phyloP scores from a whole-genome alignment of 2,329 filamentous ascomycete genomes.

The Arthroderma uncinatum region DNA sequence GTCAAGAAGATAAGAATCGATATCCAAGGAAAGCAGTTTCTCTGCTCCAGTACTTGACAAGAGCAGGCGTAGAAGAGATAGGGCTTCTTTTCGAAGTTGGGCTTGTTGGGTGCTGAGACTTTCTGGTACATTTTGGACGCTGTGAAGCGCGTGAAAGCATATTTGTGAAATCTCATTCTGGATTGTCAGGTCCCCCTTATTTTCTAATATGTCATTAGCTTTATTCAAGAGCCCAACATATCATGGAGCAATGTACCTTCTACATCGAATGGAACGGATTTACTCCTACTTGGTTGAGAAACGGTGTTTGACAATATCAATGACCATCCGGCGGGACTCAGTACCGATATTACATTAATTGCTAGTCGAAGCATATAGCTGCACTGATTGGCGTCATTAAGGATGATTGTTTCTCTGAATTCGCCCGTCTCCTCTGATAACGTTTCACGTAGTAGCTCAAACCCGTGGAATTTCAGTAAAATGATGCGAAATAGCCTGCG shows the following conservation, averaged over 20 bases:
- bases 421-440: slow-evolving; percentile 6
- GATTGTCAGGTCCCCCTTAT: slow-evolving; percentile 19
- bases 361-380: slow-evolving; percentile 68
- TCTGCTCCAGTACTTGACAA: slow-evolving; percentile 32
- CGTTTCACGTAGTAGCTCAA: slow-evolving; percentile 16
- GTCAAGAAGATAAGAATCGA: slow-evolving; percentile 61
- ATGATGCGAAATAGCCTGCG: slow-evolving; percentile 29
- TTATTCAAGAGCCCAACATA: not conserved
- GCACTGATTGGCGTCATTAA: slow-evolving; percentile 62
- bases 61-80: slow-evolving; percentile 50
- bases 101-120: slow-evolving; percentile 44
- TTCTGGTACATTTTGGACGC: slow-evolving; percentile 8
- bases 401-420: slow-evolving; percentile 38
- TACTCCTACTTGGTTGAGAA: slow-evolving; percentile 31
- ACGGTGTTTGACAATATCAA: slow-evolving; percentile 55
- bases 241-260: slow-evolving; percentile 38
- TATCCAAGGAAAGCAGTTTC: slow-evolving; percentile 37
- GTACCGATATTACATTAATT: slow-evolving; percentile 58
- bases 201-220: not conserved
- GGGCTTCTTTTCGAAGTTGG: slow-evolving; percentile 58
- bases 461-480: slow-evolving; percentile 24
- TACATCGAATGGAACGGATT: slow-evolving; percentile 40
- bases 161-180: slow-evolving; percentile 12
- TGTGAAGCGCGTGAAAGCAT: slow-evolving; percentile 10
- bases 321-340: slow-evolving; percentile 58